A percentile compares a stretch with the other conserved stretches of the same genome.
phyloP scores from a whole-genome alignment of 805 yeast genomes.

The Ogataea nonfermentans region DNA sequence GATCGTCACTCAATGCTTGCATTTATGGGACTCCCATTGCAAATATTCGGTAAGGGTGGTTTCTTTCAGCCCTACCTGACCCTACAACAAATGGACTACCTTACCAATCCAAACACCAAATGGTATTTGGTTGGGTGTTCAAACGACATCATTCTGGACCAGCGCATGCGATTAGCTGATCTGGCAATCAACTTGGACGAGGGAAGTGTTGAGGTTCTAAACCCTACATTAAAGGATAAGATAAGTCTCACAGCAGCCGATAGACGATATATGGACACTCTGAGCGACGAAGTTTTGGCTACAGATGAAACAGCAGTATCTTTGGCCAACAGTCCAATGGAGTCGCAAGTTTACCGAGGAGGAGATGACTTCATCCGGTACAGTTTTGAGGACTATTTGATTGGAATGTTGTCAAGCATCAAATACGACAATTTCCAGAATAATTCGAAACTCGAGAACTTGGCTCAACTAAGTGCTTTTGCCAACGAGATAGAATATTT shows the following conservation, averaged over 20 bases:
- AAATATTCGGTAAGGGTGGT: conserved; percentile 80
- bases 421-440: conserved; percentile 62
- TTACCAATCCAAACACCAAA: conserved; percentile 52
- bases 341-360: conserved; percentile 46
- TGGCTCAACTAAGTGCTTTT: conserved; percentile 21
- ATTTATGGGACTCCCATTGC: conserved; percentile 86
- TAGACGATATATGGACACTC: conserved; percentile 66
- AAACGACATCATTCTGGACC: conserved; percentile 73
- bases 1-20: conserved; percentile 73
- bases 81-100: conserved; percentile 80
- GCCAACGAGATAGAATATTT: conserved; percentile 26
- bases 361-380: conserved; percentile 86
- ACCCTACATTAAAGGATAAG: conserved; percentile 41
- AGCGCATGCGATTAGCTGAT: conserved; percentile 61
- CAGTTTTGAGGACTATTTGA: conserved; percentile 86
- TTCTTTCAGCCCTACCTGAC: conserved; percentile 94
- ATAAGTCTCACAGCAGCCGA: conserved; percentile 58
- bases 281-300: conserved; percentile 46
- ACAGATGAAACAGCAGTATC: conserved; percentile 33
- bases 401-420: conserved; percentile 68
- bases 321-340: conserved; percentile 40
- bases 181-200: conserved; percentile 63
- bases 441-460: conserved; percentile 29
- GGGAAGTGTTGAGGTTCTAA: conserved; percentile 44
- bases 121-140: conserved; percentile 84